Evolutionary conservation across 805 yeast genomes (phyloP).

Genomic region (Lipomyces sp.): DNA sequence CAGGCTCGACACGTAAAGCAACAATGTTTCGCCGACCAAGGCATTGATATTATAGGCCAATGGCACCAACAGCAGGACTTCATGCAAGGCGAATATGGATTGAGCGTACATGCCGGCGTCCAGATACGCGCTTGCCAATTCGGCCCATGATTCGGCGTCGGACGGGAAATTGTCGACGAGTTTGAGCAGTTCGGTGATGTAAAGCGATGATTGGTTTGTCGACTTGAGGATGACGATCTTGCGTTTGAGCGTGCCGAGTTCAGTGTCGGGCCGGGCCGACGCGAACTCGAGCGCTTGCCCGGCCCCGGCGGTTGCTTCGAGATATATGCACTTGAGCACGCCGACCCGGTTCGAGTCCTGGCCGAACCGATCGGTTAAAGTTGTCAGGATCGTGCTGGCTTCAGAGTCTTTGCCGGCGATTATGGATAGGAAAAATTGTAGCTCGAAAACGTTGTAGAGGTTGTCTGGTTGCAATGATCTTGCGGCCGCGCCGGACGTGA

Average conservation of each 20-base stretch:
- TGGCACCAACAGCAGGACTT: constrained; percentile 70
- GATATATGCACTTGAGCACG: constrained; percentile 58
- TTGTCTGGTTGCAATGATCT: constrained; percentile 48
- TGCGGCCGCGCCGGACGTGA: constrained; percentile 41
- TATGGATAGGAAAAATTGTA: constrained; percentile 70
- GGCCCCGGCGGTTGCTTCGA: constrained; percentile 59
- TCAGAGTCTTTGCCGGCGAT: constrained; percentile 67
- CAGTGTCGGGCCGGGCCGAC: constrained; percentile 43
- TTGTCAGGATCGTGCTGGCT: constrained; percentile 69
- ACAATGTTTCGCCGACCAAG: constrained; percentile 60
- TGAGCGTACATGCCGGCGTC: constrained; percentile 65
- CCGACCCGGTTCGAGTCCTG: constrained; percentile 60
- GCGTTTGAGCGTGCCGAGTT: constrained; percentile 43
- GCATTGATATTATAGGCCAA: constrained; percentile 69
- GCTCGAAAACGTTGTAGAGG: constrained; percentile 65
- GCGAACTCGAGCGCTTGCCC: constrained; percentile 49
- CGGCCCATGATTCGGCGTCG: constrained; percentile 80
- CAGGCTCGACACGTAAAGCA: constrained; percentile 37
- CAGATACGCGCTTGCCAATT: constrained; percentile 68
- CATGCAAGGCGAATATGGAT: constrained; percentile 70
- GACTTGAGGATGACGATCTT: constrained; percentile 42
- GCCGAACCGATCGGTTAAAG: constrained; percentile 70
- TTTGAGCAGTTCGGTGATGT: constrained; percentile 59
- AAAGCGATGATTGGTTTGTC: constrained; percentile 46
- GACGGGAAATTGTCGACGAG: constrained; percentile 69